A percentile compares a stretch with the other conserved stretches of the same genome.
phyloP scores from a whole-genome alignment of 768 basidiomycete species.

The Tricholoma bakamatsutake region DNA sequence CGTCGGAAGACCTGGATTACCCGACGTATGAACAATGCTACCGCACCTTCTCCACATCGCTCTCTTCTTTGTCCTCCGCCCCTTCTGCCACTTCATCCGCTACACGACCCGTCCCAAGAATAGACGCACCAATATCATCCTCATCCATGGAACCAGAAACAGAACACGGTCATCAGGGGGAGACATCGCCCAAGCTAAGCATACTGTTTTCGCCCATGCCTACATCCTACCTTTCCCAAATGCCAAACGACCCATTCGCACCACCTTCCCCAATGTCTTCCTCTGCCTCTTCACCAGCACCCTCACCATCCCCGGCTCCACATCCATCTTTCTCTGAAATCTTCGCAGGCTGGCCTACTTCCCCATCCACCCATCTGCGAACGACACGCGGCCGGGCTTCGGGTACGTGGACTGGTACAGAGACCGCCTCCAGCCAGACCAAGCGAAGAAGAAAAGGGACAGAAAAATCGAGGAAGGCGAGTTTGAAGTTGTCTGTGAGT shows the following conservation, averaged over 20 bases:
- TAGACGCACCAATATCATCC: neutral
- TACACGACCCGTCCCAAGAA: no score
- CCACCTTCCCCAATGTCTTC: neutral
- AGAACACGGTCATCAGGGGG: neutral
- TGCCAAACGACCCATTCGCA: neutral
- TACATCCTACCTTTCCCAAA: neutral
- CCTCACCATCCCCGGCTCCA: neutral
- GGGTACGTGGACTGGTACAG: neutral
- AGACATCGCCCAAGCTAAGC: neutral
- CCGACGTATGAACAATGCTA: slow-evolving; percentile 20
- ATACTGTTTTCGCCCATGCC: neutral
- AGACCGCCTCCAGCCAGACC: neutral
- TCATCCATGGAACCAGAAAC: neutral
- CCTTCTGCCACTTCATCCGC: neutral
- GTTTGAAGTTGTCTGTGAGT: neutral
- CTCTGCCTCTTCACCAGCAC: neutral
- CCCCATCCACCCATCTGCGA: no score
- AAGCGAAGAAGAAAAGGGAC: neutral
- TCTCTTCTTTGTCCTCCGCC: neutral
- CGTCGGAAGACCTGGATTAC: slow-evolving; percentile 3
- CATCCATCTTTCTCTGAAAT: neutral
- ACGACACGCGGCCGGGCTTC: neutral
- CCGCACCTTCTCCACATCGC: slow-evolving; percentile 7
- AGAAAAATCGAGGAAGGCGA: neutral
- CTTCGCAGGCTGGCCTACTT: no score